These are phyloP conservation scores for Boechera divaricarpa DNA, from an alignment of 345 rosid species.

Conservation along the genomic window DNA sequence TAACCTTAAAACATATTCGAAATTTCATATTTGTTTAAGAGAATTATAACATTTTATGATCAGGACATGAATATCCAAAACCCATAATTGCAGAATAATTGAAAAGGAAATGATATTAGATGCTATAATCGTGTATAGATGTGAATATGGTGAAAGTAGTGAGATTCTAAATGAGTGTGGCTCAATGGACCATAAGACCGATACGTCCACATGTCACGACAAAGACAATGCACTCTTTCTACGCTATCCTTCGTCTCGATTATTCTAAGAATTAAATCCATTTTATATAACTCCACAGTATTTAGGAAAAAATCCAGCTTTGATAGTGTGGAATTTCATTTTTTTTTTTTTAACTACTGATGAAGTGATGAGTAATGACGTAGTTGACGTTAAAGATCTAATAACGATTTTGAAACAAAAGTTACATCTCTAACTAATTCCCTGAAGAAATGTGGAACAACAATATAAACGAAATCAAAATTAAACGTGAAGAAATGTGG, in stretches of 20 bases:
- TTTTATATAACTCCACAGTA: not conserved
- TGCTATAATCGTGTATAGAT: constrained; percentile 27
- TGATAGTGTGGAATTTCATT: not conserved
- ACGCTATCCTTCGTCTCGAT: constrained; percentile 36
- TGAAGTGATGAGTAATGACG: not conserved
- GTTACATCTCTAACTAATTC: not conserved
- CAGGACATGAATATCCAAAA: constrained; percentile 42
- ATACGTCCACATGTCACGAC: constrained; percentile 29
- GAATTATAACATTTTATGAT: not conserved
- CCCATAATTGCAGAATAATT: constrained; percentile 14
- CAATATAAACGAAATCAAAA: not conserved
- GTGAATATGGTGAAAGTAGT: constrained; percentile 35
- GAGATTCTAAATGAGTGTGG: constrained; percentile 41
- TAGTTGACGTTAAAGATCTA: not conserved
- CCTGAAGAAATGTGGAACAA: not conserved
- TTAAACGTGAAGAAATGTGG: not conserved
- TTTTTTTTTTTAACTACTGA: not conserved
- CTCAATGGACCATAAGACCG: constrained; percentile 38
- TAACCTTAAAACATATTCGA: constrained; percentile 38
- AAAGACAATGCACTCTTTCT: constrained; percentile 32
- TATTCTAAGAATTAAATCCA: constrained; percentile 25
- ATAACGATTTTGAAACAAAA: not conserved
- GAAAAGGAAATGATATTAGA: constrained; percentile 8
- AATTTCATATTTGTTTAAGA: constrained; percentile 16
- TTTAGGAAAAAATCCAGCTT: constrained; percentile 1